Evolutionary conservation across 2,329 filamentous ascomycete species (phyloP), one percentile per base, ranked within the genome.

Genomic region (Zasmidium citrigriseum): DNA sequence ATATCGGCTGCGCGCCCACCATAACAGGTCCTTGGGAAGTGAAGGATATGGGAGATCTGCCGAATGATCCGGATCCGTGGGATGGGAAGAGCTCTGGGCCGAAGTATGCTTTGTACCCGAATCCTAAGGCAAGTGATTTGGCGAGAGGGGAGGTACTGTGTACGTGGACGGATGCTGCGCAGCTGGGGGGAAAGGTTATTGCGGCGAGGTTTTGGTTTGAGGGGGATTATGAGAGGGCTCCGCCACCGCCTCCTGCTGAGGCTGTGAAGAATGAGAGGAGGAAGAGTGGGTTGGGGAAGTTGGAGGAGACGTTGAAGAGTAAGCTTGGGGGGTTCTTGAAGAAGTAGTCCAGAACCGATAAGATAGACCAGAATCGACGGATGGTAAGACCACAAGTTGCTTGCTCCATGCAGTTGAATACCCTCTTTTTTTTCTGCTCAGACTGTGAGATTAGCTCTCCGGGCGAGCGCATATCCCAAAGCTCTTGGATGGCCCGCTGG

Each of bases 171-270:
- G 54, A 57, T 23, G 54, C 47, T 14, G 48, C 54, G 1, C 38
- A 52, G 18, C 21, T 57, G 5, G 54, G 54, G 11, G 54, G 54
- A 1, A 52, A 57, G 21, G 55, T 57, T 1, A 53, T 57, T 20
- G 48, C 49, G 7, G 55, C 48, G 16, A 52, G 50, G 44, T 57
- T 57, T 20, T 57, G 49, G 38, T 51, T 57, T 22, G 55, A 57
- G 20, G 27, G 38, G 23, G 25, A 52, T 12, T 34, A 53, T 18
- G 49, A 52, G 34, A 52, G 48, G 22, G 3, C 24, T 16, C 34
- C 34, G 14, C 34, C 34, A 10, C 34, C 34, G 34, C 34, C 34
- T 9, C 34, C 34, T 9, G 7, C 34, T 10, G 34, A n/a, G 7
- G 16, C 34, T 7, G 34, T n/a, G 4, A n/a, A 11, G 34, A n/a